Evolutionary conservation across 2,329 filamentous ascomycete genomes (phyloP), one percentile per base, ranked within the genome.

Genomic region (Trichophyton rubrum): DNA sequence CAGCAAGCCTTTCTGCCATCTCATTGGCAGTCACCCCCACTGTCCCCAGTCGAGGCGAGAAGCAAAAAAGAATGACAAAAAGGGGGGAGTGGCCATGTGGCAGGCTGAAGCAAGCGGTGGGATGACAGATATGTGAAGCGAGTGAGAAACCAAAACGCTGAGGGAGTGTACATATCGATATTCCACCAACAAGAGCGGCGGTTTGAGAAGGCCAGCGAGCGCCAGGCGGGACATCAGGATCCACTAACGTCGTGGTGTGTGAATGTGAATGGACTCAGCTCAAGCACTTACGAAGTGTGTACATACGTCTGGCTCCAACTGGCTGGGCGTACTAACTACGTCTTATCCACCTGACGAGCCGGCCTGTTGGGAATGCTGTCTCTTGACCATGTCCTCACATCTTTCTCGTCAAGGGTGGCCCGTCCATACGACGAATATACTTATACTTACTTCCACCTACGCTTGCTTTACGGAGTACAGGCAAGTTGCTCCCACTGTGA

Each of bases 291-390:
- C 20, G 20, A 15, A 8, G 20, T 5, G 22, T 55, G 27, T 6
- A 15, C 22, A 43, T 43, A 43, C 15, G 15, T 43, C n/a, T 43
- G 51, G 33, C 51, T 55, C 51, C 51, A 55, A 35, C 51, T 55
- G 51, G 51, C 51, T 35, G 51, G 51, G 30, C 30, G 27, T 35
- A 8, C 27, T 55, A 33, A 17, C 27, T 35, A 27, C 13, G n/a
- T n/a, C 7, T 35, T 55, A 55, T 35, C 51, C 51, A 55, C 51
- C 51, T 55, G 27, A 55, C 51, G 51, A 55, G 51, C 51, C 51
- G 51, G 51, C 51, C 51, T 55, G 51, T 55, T 55, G 51, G 51
- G 51, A 55, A 55, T 17, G 13, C 24, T 43, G 40, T 43, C 6
- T 17, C 40, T 43, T 30, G 24, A 53, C 49, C 20, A 11, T 53